These are phyloP conservation scores for Eucalyptus melliodora DNA, from an alignment of 345 rosid species.

Conservation along the genomic window DNA sequence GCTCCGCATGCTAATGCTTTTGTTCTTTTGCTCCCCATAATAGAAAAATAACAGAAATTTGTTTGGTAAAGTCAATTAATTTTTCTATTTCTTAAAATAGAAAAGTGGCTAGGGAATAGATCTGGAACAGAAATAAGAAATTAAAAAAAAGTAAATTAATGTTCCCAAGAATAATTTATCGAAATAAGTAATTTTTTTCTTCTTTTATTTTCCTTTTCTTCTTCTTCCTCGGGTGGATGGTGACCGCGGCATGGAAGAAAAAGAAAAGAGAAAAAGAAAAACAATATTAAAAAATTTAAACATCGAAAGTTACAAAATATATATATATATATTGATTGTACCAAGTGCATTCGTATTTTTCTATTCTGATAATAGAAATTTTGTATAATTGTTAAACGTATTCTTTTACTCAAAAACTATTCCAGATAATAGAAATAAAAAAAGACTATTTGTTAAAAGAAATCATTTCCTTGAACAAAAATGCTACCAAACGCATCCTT, in stretches of 20 bases:
- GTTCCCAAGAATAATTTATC: fast-evolving
- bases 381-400: fast-evolving
- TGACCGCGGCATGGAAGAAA: fast-evolving
- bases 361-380: fast-evolving
- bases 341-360: too few species aligned
- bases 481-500: fast-evolving
- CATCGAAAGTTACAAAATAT: too few species aligned
- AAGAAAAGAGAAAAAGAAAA: fast-evolving
- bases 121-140: fast-evolving
- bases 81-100: fast-evolving
- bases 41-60: fast-evolving
- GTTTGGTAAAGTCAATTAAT: too few species aligned
- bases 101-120: fast-evolving
- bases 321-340: too few species aligned
- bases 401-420: fast-evolving
- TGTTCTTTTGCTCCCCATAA: fast-evolving
- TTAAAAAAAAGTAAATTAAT: too few species aligned
- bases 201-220: too few species aligned
- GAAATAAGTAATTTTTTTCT: too few species aligned
- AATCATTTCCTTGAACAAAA: fast-evolving
- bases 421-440: fast-evolving
- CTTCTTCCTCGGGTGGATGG: fast-evolving
- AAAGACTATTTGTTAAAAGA: too few species aligned
- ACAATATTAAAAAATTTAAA: too few species aligned
- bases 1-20: fast-evolving